Evolutionary conservation across 345 rosid species (phyloP).

Genomic region (Dimocarpus longan): DNA sequence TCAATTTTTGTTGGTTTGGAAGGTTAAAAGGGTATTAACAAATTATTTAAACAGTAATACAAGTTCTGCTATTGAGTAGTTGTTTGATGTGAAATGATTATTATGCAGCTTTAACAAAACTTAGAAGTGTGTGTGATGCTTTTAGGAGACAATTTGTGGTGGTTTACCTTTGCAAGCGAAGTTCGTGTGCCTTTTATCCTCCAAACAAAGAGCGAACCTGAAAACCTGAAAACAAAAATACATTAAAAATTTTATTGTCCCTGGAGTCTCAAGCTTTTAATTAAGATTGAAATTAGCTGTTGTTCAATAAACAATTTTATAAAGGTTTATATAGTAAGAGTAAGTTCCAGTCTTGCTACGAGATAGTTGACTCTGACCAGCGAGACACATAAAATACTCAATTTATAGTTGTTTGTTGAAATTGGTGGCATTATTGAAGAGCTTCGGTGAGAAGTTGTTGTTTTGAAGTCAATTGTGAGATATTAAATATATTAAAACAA

Average conservation of each 20-base stretch:
- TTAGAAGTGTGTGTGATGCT: slow-evolving; percentile 32
- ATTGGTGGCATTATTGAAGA: slow-evolving; percentile 13
- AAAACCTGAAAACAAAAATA: background rate
- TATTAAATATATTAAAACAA: background rate
- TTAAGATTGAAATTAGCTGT: background rate
- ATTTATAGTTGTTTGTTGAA: slow-evolving; percentile 9
- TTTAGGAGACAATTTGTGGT: slow-evolving; percentile 54
- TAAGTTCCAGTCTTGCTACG: background rate
- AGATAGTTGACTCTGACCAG: slow-evolving; percentile 14
- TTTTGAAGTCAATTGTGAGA: background rate
- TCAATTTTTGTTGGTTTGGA: background rate
- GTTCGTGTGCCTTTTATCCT: background rate
- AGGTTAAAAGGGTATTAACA: background rate
- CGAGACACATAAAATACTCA: background rate
- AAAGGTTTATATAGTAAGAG: background rate
- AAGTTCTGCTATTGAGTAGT: slow-evolving; percentile 7
- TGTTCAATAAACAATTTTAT: background rate
- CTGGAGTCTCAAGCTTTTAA: background rate
- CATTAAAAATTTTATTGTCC: background rate
- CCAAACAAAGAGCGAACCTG: background rate
- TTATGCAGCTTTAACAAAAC: slow-evolving; percentile 18
- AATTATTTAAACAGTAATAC: background rate
- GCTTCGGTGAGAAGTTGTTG: slow-evolving; percentile 20
- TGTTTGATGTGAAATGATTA: slow-evolving; percentile 15
- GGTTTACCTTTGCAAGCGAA: slow-evolving; percentile 22